phyloP scores from a whole-genome alignment of 2,329 filamentous ascomycete species.

The Exophiala calicioides region DNA sequence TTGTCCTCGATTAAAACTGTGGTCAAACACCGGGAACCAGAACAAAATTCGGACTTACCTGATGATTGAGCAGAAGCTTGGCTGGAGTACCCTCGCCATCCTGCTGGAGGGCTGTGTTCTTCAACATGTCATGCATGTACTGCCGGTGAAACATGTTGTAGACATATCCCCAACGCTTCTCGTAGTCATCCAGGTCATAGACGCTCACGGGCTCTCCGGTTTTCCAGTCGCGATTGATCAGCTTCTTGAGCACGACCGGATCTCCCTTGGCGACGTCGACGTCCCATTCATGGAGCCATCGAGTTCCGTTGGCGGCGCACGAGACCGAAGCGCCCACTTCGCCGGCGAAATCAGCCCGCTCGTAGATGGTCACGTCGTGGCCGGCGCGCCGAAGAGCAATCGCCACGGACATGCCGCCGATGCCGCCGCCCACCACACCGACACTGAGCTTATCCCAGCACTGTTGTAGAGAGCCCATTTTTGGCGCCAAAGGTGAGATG shows the following conservation, averaged over 20 bases:
- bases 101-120: conserved; percentile 58
- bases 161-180: conserved; percentile 64
- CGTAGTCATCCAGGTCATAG: conserved; percentile 65
- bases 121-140: conserved; percentile 69
- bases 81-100: conserved; percentile 57
- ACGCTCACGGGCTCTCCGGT: conserved; percentile 67
- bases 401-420: conserved; percentile 55
- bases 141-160: conserved; percentile 72
- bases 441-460: conserved; percentile 30
- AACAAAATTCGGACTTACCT: conserved; percentile 37
- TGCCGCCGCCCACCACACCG: conserved; percentile 54
- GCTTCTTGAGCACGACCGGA: conserved; percentile 64
- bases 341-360: conserved; percentile 65
- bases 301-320: conserved; percentile 69
- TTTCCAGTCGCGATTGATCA: conserved; percentile 71
- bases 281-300: conserved; percentile 69
- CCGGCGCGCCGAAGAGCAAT: conserved; percentile 56
- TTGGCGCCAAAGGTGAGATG: no score
- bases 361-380: conserved; percentile 64
- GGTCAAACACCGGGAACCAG: not conserved
- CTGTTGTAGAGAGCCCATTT: not conserved
- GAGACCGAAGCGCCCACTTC: conserved; percentile 69
- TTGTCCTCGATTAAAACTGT: no score
- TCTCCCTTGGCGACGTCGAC: conserved; percentile 66
- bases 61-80: conserved; percentile 59